These are phyloP conservation scores for Verticillium isaacii DNA, from an alignment of 2,329 filamentous ascomycete species.

Conservation along the genomic window DNA sequence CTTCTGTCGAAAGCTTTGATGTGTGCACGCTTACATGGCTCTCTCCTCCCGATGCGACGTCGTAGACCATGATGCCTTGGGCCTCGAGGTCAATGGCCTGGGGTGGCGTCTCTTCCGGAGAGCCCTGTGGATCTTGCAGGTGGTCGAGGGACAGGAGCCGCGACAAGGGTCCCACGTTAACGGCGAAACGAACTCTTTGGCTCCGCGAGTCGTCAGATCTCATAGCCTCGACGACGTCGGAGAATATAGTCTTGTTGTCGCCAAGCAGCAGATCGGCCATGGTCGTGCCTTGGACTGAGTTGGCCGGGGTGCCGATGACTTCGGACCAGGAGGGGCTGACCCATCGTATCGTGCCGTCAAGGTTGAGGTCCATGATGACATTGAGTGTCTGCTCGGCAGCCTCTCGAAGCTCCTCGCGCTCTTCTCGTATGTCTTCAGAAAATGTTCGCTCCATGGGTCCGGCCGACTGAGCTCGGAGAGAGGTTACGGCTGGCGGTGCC, in stretches of 20 bases:
- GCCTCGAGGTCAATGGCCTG: conserved; percentile 78
- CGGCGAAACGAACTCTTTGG: conserved; percentile 78
- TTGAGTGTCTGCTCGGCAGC: conserved; percentile 96
- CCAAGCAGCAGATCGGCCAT: conserved; percentile 76
- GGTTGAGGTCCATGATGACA: conserved; percentile 88
- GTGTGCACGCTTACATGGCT: conserved; percentile 68
- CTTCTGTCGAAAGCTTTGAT: conserved; percentile 15
- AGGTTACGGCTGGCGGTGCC: conserved; percentile 48
- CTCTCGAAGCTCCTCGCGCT: conserved; percentile 89
- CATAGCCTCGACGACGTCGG: conserved; percentile 81
- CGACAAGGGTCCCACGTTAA: conserved; percentile 65
- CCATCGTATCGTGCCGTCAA: conserved; percentile 90
- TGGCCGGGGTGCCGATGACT: conserved; percentile 75
- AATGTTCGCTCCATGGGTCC: conserved; percentile 60
- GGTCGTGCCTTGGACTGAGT: conserved; percentile 67
- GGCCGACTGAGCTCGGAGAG: conserved; percentile 44
- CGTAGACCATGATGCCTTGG: conserved; percentile 97
- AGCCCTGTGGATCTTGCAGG: conserved; percentile 27
- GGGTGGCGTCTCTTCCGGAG: conserved; percentile 24
- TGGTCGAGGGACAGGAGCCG: conserved; percentile 49
- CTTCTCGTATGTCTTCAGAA: conserved; percentile 87
- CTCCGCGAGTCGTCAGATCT: conserved; percentile 89
- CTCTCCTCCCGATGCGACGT: conserved; percentile 77
- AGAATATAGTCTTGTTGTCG: conserved; percentile 75
- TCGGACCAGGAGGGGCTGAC: conserved; percentile 95